Conservation (phyloP, 2,329 filamentous ascomycete genomes). For the Monosporascus ibericus region DNA sequence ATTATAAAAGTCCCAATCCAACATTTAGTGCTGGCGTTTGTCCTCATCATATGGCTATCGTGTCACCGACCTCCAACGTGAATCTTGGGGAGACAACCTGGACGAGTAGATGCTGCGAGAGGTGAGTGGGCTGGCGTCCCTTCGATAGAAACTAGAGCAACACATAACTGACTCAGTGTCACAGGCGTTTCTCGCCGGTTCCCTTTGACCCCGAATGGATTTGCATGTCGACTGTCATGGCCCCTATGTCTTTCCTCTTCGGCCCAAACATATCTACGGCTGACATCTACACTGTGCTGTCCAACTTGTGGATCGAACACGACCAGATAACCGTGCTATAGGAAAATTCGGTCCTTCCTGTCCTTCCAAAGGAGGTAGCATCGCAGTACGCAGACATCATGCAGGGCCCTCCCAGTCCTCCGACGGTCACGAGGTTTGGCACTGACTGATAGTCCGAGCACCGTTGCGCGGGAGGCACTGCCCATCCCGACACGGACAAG, state of each 20-base stretch:
- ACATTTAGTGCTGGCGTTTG: slow-evolving; percentile 26
- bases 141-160: background rate
- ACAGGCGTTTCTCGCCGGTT: slow-evolving; percentile 21
- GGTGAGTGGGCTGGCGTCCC: slow-evolving; percentile 6
- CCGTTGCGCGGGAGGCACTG: no score
- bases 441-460: no score
- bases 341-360: slow-evolving; percentile 16
- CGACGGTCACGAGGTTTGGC: no score
- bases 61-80: slow-evolving; percentile 9
- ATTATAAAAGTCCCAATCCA: slow-evolving; percentile 18
- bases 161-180: slow-evolving; percentile 2
- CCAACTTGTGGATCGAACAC: slow-evolving; percentile 20
- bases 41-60: slow-evolving; percentile 21
- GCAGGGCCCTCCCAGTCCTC: slow-evolving; percentile 3
- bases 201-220: slow-evolving; percentile 10
- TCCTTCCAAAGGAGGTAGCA: slow-evolving; percentile 16
- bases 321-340: slow-evolving; percentile 23
- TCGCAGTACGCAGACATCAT: slow-evolving; percentile 20
- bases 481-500: no score
- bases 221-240: slow-evolving; percentile 22
- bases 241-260: slow-evolving; percentile 23
- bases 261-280: slow-evolving; percentile 21
- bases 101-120: slow-evolving; percentile 24
- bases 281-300: slow-evolving; percentile 23
- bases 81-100: slow-evolving; percentile 14